Evolutionary conservation across 768 basidiomycete species (phyloP), one percentile per base, ranked within the genome.

Genomic region (Tulasnella sp.): DNA sequence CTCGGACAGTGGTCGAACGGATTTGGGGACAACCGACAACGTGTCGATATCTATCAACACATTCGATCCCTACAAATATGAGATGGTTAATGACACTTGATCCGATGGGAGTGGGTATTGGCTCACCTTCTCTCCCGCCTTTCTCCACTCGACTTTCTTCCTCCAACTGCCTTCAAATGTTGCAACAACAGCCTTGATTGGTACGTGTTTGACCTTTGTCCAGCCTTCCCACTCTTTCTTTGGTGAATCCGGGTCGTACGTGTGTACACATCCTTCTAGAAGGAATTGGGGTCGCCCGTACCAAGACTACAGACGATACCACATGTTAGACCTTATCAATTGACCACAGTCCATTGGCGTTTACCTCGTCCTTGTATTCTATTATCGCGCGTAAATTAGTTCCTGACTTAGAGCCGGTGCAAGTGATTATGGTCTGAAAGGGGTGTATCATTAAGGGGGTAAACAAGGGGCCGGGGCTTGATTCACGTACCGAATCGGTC

Each of bases 291-390:
- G 93, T 81, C 89, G 91, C 77, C 96, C 96, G 72, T 98, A 89
- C 97, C 97, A 98, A 3, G 94, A 94, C 94, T 88, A 72, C 90
- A 81, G 40, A 69, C 74, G 80, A 14, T 28, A n/a, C 34, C 6
- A 50, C n/a, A 22, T 72, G 50, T 64, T 16, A 82, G 72, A 42
- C 46, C 37, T 2, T n/a, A 7, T 40, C 40, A 69, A 5, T 9
- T 22, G 69, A 22, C 3, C 40, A 8, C 28, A 34, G 40, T 16
- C 1, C 28, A 40, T 72, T 20, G 22, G 46, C 84, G 92, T 69
- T 37, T 81, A 94, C 94, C 91, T 99, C 97, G 85, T 99, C 98
- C 87, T 96, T 96, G 87, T 97, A 99, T 84, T 97, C 95, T 80
- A 98, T 91, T 83, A 99, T 89, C 4, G 96, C 89, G 81, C 97